phyloP scores from a whole-genome alignment of 352 stramenopile genomes.

The Pythium folliculosum region DNA sequence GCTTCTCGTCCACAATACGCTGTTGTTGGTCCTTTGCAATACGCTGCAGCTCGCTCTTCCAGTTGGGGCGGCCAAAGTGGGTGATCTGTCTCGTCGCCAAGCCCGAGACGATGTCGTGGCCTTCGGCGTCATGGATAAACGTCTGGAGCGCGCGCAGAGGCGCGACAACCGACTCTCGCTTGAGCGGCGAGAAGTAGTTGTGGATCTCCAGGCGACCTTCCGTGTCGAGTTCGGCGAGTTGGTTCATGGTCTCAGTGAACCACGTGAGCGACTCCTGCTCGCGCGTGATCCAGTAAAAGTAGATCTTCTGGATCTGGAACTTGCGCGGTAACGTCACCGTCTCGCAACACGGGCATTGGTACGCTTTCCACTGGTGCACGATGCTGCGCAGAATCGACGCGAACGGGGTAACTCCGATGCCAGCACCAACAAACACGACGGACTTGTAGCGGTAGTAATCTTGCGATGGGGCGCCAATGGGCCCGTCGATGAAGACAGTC shows the following conservation, averaged over 20 bases:
- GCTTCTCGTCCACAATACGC: not conserved
- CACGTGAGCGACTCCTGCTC: conserved; percentile 61
- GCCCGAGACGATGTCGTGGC: conserved; percentile 72
- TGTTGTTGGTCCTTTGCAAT: conserved; percentile 35
- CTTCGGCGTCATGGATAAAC: conserved; percentile 67
- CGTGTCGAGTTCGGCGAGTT: conserved; percentile 69
- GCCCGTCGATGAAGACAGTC: conserved; percentile 57
- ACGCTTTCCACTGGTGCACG: conserved; percentile 64
- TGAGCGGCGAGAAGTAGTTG: conserved; percentile 83
- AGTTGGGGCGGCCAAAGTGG: conserved; percentile 78
- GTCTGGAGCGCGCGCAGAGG: conserved; percentile 71
- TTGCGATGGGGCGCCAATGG: conserved; percentile 58
- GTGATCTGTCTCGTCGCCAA: conserved; percentile 74
- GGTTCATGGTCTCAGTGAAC: conserved; percentile 86
- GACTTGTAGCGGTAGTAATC: conserved; percentile 62
- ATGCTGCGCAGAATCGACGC: conserved; percentile 72
- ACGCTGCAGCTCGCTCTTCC: conserved; percentile 61
- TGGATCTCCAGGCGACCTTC: conserved; percentile 80
- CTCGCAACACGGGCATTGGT: conserved; percentile 50
- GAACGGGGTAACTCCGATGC: conserved; percentile 75
- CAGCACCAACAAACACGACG: conserved; percentile 67
- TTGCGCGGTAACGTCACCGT: conserved; percentile 61
- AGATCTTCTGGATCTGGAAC: conserved; percentile 78
- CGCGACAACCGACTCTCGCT: conserved; percentile 52
- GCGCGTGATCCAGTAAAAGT: conserved; percentile 86